phyloP scores from a whole-genome alignment of 108 stramenopile genomes.

The Pseudonitzschia multistriata region DNA sequence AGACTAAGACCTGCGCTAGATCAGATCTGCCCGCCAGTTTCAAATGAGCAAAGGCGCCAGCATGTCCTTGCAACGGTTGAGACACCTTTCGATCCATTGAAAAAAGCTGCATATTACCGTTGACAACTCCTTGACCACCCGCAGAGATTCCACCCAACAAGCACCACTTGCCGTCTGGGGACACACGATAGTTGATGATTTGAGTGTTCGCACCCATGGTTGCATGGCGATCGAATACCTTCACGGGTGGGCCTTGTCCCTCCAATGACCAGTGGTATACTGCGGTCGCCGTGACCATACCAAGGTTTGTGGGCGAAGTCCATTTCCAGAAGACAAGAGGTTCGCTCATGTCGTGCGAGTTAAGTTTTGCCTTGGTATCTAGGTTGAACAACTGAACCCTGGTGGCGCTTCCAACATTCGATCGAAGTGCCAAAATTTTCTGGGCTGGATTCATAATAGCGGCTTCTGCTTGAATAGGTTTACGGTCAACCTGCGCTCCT shows the following conservation, averaged over 20 bases:
- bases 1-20: constrained; percentile 90
- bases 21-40: constrained; percentile 88
- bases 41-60: constrained; percentile 89
- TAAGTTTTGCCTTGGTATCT: constrained; percentile 92
- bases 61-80: constrained; percentile 95
- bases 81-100: constrained; percentile 93
- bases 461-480: constrained; percentile 96
- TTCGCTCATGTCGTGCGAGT: constrained; percentile 86
- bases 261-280: constrained; percentile 96
- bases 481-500: constrained; percentile 86
- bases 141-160: constrained; percentile 93
- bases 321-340: constrained; percentile 97
- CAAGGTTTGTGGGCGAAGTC: constrained; percentile 86
- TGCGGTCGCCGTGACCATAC: constrained; percentile 88
- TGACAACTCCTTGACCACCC: constrained; percentile 74
- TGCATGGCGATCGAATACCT: constrained; percentile 95
- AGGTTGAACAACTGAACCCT: constrained; percentile 98
- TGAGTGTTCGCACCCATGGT: constrained; percentile 85
- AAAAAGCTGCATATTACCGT: constrained; percentile 99
- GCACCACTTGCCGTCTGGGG: constrained; percentile 96
- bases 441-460: constrained; percentile 97
- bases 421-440: constrained; percentile 92
- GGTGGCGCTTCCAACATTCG: constrained; percentile 40
- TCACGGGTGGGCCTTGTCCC: constrained; percentile 68
- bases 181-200: constrained; percentile 98